Percentiles rank a stretch among this genome's conserved stretches.
Evolutionary conservation across 2,329 filamentous ascomycete genomes (phyloP).

Genomic region (Didymella segeticola): DNA sequence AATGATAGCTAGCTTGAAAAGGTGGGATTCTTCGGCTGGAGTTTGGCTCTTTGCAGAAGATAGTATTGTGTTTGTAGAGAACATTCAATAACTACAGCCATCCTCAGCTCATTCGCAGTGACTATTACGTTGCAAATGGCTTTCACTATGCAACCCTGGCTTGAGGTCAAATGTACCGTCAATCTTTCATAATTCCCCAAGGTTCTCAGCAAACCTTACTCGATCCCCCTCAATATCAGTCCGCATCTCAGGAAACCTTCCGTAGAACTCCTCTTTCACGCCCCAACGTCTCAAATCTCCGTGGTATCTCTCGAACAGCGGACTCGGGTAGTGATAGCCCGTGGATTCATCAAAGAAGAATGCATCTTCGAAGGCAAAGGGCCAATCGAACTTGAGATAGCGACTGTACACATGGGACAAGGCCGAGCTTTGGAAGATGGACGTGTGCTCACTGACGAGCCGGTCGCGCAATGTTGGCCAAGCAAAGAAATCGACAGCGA

Average conservation of each 20-base stretch:
- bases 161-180: not conserved
- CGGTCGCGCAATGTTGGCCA: constrained; percentile 43
- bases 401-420: constrained; percentile 34
- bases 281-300: constrained; percentile 36
- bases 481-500: constrained; percentile 44
- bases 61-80: not conserved
- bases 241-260: constrained; percentile 38
- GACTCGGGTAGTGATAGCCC: constrained; percentile 27
- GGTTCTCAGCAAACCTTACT: constrained; percentile 16
- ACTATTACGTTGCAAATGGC: not conserved
- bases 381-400: constrained; percentile 42
- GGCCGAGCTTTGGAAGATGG: constrained; percentile 29
- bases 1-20: no score
- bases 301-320: constrained; percentile 43
- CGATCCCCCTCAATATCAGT: constrained; percentile 42
- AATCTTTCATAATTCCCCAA: not conserved
- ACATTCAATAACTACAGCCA: not conserved
- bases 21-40: no score
- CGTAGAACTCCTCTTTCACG: constrained; percentile 35
- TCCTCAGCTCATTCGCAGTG: not conserved
- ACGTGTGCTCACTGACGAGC: constrained; percentile 30
- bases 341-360: constrained; percentile 35
- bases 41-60: not conserved
- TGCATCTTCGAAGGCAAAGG: constrained; percentile 41
- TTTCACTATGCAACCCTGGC: not conserved